Evolutionary conservation across 2,329 filamentous ascomycete species (phyloP), one percentile per base, ranked within the genome.

Genomic region (Blumeriella jaapii): DNA sequence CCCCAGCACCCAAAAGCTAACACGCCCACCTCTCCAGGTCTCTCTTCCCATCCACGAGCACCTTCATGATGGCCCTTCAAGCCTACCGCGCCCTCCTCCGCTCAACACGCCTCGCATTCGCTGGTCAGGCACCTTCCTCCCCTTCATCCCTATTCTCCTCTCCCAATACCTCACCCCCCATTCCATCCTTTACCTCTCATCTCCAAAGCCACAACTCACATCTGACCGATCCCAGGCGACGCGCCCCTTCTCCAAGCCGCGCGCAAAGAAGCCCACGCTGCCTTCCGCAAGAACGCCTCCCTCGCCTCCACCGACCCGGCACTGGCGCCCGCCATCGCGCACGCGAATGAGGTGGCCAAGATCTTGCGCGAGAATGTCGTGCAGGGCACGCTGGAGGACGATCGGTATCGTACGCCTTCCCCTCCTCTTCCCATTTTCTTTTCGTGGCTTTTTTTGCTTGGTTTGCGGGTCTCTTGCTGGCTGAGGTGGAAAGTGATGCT

Each of bases 321-420:
- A 39, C 65, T 73, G 1, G 61, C 65, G 10, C 68, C 74, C 38
- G 75, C 77, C 7, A 74, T 98, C 41, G 63, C 77, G 46, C 78
- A 93, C 52, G 91, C 87, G 6, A 67, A 87, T 42, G 83, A 91
- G 25, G 77, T 96, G 3, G 83, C 89, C 2, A 69, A 70, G 44
- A 78, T 96, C 38, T 56, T 98, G 42, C 67, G 74, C 47, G 68
- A 83, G 55, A 96, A 96, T 52, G 67, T 98, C 3, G 87, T 98
- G 3, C 91, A 98, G 58, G 91, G 89, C 5, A 63, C 70, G 47
- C 61, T 63, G 18, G 56, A 63, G 8, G 52, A 55, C n/a, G 55
- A 71, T 38, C 65, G 57, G 27, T 84, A 77, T 49, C 71, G 80
- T 83, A 62, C n/a, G n/a, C n/a, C n/a, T n/a, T n/a, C n/a, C n/a